Evolutionary conservation across 257 asterid genomes (phyloP).

Genomic region (Jasminum sambac): DNA sequence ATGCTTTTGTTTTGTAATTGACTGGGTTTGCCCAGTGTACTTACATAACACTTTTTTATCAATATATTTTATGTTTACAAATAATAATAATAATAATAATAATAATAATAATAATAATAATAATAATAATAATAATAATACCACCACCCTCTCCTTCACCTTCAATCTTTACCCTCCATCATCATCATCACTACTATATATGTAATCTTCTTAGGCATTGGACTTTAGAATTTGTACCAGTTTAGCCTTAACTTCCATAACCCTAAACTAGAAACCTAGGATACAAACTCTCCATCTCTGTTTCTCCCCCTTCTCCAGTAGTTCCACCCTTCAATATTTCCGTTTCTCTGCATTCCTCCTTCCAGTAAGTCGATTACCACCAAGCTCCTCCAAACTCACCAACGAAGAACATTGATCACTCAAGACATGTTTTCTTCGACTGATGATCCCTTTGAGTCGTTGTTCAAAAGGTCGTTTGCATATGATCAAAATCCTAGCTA

Average conservation of each 20-base stretch:
- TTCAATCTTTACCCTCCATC: neutral
- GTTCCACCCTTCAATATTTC: constrained; percentile 20
- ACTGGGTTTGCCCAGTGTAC: too few relatives aligned
- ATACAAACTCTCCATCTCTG: constrained; percentile 11
- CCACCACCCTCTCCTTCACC: constrained; percentile 1
- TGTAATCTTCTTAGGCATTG: neutral
- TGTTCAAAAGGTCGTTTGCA: constrained; percentile 23
- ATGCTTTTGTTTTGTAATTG: too few relatives aligned
- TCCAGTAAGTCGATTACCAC: constrained; percentile 7
- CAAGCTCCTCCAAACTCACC: constrained; percentile 27
- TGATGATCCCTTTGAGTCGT: constrained; percentile 37
- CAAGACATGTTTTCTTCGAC: constrained; percentile 38
- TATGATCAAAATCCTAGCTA: constrained; percentile 42
- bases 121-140: neutral
- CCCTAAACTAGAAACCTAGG: neutral
- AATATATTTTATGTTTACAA: too few relatives aligned
- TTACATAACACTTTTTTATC: too few relatives aligned
- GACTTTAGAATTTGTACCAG: constrained; percentile 1
- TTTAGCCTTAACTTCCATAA: constrained; percentile 13
- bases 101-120: too few relatives aligned
- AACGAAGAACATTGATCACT: constrained; percentile 9
- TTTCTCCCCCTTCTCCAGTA: neutral
- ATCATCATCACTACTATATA: constrained; percentile 8
- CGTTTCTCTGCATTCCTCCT: neutral
- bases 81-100: too few relatives aligned